Evolutionary conservation across 208 protist genomes (phyloP), one percentile per base, ranked within the genome.

Genomic region (Plasmodiophora brassicae): DNA sequence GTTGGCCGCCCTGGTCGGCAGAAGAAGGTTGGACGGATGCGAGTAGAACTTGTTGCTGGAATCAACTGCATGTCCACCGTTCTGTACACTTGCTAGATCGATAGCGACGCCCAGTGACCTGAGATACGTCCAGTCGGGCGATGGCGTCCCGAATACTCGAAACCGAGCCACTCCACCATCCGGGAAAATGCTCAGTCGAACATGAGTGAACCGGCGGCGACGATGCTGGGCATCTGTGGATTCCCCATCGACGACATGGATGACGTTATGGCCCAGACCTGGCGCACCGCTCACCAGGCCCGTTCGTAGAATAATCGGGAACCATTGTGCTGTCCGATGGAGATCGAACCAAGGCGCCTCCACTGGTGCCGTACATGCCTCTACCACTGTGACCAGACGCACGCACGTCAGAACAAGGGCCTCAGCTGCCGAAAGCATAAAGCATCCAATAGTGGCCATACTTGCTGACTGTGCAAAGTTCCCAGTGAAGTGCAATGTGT

Each of bases 1-100:
- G 65, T 78, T 78, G 32, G 5, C n/a, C 5, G 65, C 65, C n/a
- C 14, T n/a, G 5, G 10, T 32, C 14, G 65, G 65, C n/a, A 78
- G n/a, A 14, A 78, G n/a, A 8, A 78, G 65, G n/a, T 78, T 78
- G n/a, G 5, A n/a, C 65, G 65, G 14, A 38, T 5, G 5, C 65
- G 65, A 78, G 41, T 78, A 78, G 65, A 78, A 78, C 5, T 5
- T 78, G 41, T 78, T 78, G n/a, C 65, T 78, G 65, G 65, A 5
- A 8, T 32, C 20, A 5, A 78, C 5, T 36, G 41, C n/a, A n/a
- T 78, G 5, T 78, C 65, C 65, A 14, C 65, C 65, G n/a, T 38
- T 38, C 65, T 36, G 32, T 8, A 78, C 65, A 38, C 14, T 44
- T 5, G 65, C 65, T 5, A 78, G 65, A 78, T 78, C 65, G 20